Evolutionary conservation across 2,329 filamentous ascomycete species (phyloP), one percentile per base, ranked within the genome.

Genomic region (Pleoardoris graminearum): DNA sequence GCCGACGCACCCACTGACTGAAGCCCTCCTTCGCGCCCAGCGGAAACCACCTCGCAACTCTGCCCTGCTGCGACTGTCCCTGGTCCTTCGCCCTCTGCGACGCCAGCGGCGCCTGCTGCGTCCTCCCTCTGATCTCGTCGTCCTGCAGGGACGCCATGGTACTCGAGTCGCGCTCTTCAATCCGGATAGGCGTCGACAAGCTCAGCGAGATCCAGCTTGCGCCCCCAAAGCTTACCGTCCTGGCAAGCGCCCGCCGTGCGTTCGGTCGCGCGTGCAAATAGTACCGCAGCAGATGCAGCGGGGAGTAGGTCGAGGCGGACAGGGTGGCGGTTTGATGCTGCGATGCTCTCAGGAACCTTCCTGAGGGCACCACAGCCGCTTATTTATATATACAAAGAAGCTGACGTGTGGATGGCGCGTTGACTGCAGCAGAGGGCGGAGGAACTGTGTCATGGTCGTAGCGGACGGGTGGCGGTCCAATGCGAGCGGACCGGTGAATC

Each of bases 11-110:
- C 91, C 94, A 97, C 81, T 97, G 93, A 62, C 83, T 87, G 58
- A 91, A 90, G 14, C 90, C 93, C 53, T 96, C 91, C 67, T 92
- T 94, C 77, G 96, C 96, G 44, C 91, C 87, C 19, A 97, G 77
- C 2, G 94, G 92, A 61, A 99, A 97, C 73, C 83, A 86, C 29
- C 75, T 62, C 4, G 62, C 58, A 23, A 69, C 60, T 11, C 68
- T 33, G 11, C 74, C 63, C 57, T 70, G 67, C 42, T 52, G 37
- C 50, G 32, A 62, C 48, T 72, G 66, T 5, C 65, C 68, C 48
- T 69, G 67, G 53, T 75, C 70, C 51, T 73, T 75, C 30, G 70
- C 71, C 55, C 78, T 72, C 63, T 80, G 77, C 23, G 79, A 78
- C 29, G 80, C 78, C 43, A 80, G 68, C 55, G 78, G 72, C 22